These are phyloP conservation scores for Carex myosuroides DNA, from an alignment of 176 grass and related monocot genomes.

Conservation along the genomic window DNA sequence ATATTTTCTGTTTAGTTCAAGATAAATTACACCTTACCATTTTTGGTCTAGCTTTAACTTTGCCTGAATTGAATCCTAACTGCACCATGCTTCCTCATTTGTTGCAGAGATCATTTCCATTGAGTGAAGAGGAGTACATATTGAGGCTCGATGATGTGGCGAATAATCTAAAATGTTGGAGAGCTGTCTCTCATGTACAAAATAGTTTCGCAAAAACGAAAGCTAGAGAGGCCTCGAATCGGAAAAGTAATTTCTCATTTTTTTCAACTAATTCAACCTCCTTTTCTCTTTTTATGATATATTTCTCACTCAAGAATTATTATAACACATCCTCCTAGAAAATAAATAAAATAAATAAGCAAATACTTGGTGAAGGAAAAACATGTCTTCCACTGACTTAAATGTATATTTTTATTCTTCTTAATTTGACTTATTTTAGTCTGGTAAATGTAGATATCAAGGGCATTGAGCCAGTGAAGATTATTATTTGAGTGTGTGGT, in stretches of 20 bases:
- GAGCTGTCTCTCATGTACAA: slow-evolving; percentile 80
- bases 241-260: slow-evolving; percentile 50
- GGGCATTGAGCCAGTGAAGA: not conserved
- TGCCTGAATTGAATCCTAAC: not conserved
- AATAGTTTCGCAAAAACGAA: slow-evolving; percentile 70
- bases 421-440: not conserved
- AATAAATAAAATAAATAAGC: slow-evolving; percentile 3
- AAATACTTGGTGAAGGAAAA: not conserved
- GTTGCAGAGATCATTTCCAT: slow-evolving; percentile 63
- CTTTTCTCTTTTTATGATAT: not conserved
- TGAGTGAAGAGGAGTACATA: slow-evolving; percentile 96
- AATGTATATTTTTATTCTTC: not conserved
- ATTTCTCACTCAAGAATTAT: not conserved
- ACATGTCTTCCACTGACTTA: not conserved
- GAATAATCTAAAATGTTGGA: slow-evolving; percentile 80
- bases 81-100: not conserved
- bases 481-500: not conserved
- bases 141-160: slow-evolving; percentile 80
- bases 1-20: not conserved
- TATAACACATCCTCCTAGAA: not conserved
- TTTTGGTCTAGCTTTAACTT: not conserved
- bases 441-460: not conserved
- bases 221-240: slow-evolving; percentile 87
- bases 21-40: not conserved
- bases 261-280: not conserved